Conservation (phyloP, 75 land plant genomes). For the Picea glauca region DNA sequence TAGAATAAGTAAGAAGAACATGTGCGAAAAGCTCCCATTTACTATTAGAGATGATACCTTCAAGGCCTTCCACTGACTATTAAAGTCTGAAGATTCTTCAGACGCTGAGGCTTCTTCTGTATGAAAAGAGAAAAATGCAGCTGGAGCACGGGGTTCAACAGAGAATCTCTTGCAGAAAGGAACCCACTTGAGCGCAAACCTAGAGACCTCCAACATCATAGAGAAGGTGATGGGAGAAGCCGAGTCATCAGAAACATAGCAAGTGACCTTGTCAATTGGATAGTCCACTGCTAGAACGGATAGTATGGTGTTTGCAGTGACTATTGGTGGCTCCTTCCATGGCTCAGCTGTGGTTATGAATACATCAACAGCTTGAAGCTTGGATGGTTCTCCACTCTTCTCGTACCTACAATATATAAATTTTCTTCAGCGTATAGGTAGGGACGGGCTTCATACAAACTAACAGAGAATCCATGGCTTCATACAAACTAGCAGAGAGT, state of each 20-base stretch:
- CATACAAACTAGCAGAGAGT: too few species aligned
- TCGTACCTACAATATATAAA: background rate
- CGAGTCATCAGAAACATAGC: conserved; percentile 94
- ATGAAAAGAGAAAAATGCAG: conserved; percentile 38
- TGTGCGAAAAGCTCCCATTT: background rate
- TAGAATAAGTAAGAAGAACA: background rate
- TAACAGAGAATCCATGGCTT: too few species aligned
- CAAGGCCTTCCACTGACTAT: background rate
- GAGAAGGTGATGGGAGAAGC: conserved; percentile 79
- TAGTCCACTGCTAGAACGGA: conserved; percentile 88
- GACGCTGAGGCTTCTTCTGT: background rate
- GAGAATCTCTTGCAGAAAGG: conserved; percentile 74
- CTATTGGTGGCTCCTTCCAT: conserved; percentile 90
- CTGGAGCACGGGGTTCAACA: conserved; percentile 75
- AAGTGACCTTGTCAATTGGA: conserved; percentile 90
- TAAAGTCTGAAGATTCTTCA: background rate
- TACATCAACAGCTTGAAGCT: conserved; percentile 83
- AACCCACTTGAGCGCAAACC: conserved; percentile 70
- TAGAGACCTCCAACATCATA: conserved; percentile 80
- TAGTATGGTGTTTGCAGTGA: conserved; percentile 89
- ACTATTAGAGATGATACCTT: background rate
- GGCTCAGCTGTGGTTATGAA: conserved; percentile 95
- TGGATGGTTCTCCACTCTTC: conserved; percentile 28
- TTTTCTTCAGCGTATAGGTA: too few species aligned
- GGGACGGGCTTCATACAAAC: too few species aligned